Evolutionary conservation across 2,329 filamentous ascomycete genomes (phyloP).

Genomic region (Arthrobotrys sphaeroides): DNA sequence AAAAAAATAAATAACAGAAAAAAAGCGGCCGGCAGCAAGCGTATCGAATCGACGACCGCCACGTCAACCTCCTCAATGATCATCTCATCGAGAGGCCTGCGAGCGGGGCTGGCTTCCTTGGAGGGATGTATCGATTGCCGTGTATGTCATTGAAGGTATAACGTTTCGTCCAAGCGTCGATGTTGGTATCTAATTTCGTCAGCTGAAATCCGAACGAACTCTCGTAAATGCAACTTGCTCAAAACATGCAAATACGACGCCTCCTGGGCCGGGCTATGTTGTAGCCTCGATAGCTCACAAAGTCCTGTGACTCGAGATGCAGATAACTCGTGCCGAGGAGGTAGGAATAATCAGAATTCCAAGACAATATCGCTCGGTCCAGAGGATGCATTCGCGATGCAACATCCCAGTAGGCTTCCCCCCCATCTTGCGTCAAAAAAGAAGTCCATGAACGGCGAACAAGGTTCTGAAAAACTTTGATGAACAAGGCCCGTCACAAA

Average conservation of each 20-base stretch:
- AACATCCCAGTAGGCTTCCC: constrained; percentile 43
- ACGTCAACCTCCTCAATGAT: constrained; percentile 54
- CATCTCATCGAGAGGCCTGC: constrained; percentile 53
- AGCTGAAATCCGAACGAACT: constrained; percentile 52
- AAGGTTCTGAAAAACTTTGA: constrained; percentile 53
- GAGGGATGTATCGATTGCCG: constrained; percentile 53
- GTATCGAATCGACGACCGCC: constrained; percentile 54
- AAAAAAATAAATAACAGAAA: constrained; percentile 50
- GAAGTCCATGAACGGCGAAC: constrained; percentile 50
- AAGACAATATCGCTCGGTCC: constrained; percentile 54
- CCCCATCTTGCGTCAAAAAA: constrained; percentile 39
- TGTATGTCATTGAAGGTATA: constrained; percentile 53
- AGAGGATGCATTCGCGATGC: constrained; percentile 49
- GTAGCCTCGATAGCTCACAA: constrained; percentile 48
- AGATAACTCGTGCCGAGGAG: constrained; percentile 53
- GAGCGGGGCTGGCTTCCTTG: constrained; percentile 52
- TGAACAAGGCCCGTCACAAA: constrained; percentile 46
- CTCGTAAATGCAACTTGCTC: constrained; percentile 53
- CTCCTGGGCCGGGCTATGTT: constrained; percentile 52
- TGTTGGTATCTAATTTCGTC: constrained; percentile 55
- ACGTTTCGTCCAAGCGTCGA: constrained; percentile 51
- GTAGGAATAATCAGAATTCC: constrained; percentile 50
- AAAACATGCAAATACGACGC: constrained; percentile 54
- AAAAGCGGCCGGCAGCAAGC: constrained; percentile 49
- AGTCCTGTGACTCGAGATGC: constrained; percentile 53